Base-by-base conservation (phyloP, 768 basidiomycete genomes). In the Pluteus cervinus region DNA sequence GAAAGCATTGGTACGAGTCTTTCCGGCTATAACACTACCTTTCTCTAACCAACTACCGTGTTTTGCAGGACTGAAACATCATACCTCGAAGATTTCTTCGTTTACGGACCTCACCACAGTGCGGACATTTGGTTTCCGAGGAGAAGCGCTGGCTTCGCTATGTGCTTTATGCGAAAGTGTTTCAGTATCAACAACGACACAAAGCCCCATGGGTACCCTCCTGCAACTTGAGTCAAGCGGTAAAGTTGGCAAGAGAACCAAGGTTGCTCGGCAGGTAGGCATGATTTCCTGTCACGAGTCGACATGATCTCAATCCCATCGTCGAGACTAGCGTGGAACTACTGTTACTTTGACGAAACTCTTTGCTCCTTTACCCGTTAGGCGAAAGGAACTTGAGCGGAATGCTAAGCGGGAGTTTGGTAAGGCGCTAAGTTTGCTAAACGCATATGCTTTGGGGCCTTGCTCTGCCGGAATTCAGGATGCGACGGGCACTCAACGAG, bases 131-230 rank as follows among this genome's bases (percentile, higher is more conserved):
- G 94, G 94, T 0, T 99, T 98, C 54, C 76, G 96, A 24, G 96
- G 96, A 11, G 96, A 99, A 61, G 96, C 96, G 0, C 67, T 99
- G 0, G 90, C 91, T 5, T 92, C 94, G 3, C 69, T 99, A 0
- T 99, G 93, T 52, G 88, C 88, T 1, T 61, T 96, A 1, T 75
- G 79, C 34, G 81, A 86, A 37, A 59, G 66, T 3, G 73, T 97
- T 8, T 67, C 63, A 0, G 68, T 97, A 33, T 71, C 72, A 1
- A 97, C 94, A 1, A 72, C 86, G 3, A 91, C 87, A 0, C 65
- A 68, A 14, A 73, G 82, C 1, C 91, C 92, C 0, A 77, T 86
- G 66, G 96, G 91, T 2, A 77, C 80, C 4, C 61, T 75, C 15
- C 65, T 99, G n/a, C 75, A 84, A 33, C 69, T 94, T 49, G 81